These are phyloP conservation scores for Azolla pinnata DNA, from an alignment of 75 land plant genomes.

Conservation along the genomic window DNA sequence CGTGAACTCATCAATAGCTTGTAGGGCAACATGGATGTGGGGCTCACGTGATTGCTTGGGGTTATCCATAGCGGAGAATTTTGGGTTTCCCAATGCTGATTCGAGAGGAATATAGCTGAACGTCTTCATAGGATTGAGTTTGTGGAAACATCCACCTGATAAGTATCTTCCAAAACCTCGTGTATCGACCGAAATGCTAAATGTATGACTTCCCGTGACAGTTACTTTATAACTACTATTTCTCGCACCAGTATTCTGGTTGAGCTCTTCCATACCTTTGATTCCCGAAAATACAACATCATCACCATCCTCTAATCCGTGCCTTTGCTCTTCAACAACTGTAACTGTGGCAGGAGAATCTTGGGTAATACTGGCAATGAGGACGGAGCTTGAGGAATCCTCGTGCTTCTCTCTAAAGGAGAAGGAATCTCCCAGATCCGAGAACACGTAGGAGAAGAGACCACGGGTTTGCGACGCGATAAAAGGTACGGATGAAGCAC, in stretches of 20 bases:
- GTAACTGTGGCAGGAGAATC: conserved; percentile 46
- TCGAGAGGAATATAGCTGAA: conserved; percentile 30
- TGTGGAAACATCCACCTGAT: conserved; percentile 34
- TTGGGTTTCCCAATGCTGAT: conserved; percentile 19
- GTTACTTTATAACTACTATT: conserved; percentile 33
- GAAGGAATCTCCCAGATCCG: conserved; percentile 34
- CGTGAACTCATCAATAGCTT: conserved; percentile 38
- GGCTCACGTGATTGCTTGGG: conserved; percentile 13
- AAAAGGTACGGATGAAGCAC: conserved; percentile 19
- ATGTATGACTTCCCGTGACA: conserved; percentile 34
- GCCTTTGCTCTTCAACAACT: conserved; percentile 46
- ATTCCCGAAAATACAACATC: conserved; percentile 36
- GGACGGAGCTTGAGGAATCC: conserved; percentile 19
- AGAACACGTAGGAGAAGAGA: conserved; percentile 32
- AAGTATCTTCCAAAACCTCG: conserved; percentile 22
- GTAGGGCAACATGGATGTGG: conserved; percentile 36
- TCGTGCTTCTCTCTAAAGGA: conserved; percentile 27
- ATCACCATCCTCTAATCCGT: conserved; percentile 40
- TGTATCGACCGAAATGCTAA: conserved; percentile 39
- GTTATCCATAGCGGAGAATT: conserved; percentile 30
- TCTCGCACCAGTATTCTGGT: conserved; percentile 10
- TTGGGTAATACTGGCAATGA: conserved; percentile 42
- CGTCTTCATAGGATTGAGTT: conserved; percentile 18
- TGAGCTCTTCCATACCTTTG: conserved; percentile 40
- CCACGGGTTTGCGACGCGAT: conserved; percentile 26